Evolutionary conservation across 257 asterid species (phyloP), one percentile per base, ranked within the genome.

Genomic region (Anisodus tanguticus): DNA sequence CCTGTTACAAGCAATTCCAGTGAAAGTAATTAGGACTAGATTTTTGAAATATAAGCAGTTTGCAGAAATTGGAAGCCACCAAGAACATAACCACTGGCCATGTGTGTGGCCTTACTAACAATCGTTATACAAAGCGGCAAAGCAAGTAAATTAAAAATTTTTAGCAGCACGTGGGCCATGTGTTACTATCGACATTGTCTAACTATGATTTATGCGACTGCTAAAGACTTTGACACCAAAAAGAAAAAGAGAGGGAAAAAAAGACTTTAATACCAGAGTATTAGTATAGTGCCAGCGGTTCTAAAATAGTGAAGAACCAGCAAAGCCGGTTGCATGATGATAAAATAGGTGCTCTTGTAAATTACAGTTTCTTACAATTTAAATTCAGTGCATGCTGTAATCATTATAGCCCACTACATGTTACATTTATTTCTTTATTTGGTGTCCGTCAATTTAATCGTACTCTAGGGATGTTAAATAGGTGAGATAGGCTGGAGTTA

Each of bases 141-240:
- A 0, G 17, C 37, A 17, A 70, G 54, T 16, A 70, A 43, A 68
- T 12, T 8, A 17, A 17, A 17, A 17, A 4, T 41, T 71, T n/a
- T 17, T n/a, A 71, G n/a, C 79, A 71, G 79, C 58, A 43, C 79
- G 17, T n/a, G 79, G 79, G 74, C 58, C 79, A 43, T n/a, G 35
- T 43, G 79, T 43, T 71, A 43, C 54, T 8, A 71, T 71, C 59
- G 4, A 45, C 37, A 70, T 43, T n/a, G 12, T 17, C 31, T 70
- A 4, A 17, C 0, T 22, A 22, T 22, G 26, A 22, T 22, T 69
- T 41, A 5, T 69, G 8, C 31, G 31, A 41, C 78, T 41, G 57
- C 37, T 17, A 11, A 70, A 9, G 39, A 63, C 41, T n/a, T n/a
- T 4, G 0, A 26, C 4, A 63, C 37, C 69, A 31, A 57, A 16